These are phyloP conservation scores for Fraxinus baroniana DNA, from an alignment of 305 asterid genomes.

Conservation along the genomic window DNA sequence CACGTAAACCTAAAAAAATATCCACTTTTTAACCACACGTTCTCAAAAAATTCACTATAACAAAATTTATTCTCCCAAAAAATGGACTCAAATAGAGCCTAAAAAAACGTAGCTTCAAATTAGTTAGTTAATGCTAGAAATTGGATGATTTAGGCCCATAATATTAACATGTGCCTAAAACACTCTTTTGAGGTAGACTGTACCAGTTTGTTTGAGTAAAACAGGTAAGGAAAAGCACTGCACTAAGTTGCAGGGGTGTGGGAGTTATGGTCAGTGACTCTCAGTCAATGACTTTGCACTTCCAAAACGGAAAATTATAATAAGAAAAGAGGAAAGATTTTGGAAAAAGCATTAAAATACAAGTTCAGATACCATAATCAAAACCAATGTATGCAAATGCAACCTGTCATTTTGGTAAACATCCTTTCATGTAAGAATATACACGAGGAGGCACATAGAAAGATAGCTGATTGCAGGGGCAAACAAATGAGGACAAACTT, in stretches of 20 bases:
- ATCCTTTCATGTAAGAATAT: not conserved
- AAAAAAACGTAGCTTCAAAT: not conserved
- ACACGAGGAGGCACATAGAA: not conserved
- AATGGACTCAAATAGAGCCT: no score
- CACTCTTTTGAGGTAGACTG: not conserved
- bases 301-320: not conserved
- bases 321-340: not conserved
- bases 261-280: not conserved
- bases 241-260: not conserved
- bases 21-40: no score
- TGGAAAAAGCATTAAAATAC: not conserved
- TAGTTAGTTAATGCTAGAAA: not conserved
- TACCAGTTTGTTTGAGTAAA: not conserved
- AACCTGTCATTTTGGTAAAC: not conserved
- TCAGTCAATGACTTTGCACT: not conserved
- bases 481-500: not conserved
- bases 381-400: not conserved
- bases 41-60: no score
- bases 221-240: not conserved
- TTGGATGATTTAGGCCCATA: not conserved
- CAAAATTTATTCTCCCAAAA: no score
- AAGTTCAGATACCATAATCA: not conserved
- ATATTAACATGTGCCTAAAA: not conserved
- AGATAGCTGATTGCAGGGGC: not conserved
- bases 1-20: no score